These are phyloP conservation scores for Blastobotrys arbuscula DNA, from an alignment of 1,139 yeast genomes.

Conservation along the genomic window DNA sequence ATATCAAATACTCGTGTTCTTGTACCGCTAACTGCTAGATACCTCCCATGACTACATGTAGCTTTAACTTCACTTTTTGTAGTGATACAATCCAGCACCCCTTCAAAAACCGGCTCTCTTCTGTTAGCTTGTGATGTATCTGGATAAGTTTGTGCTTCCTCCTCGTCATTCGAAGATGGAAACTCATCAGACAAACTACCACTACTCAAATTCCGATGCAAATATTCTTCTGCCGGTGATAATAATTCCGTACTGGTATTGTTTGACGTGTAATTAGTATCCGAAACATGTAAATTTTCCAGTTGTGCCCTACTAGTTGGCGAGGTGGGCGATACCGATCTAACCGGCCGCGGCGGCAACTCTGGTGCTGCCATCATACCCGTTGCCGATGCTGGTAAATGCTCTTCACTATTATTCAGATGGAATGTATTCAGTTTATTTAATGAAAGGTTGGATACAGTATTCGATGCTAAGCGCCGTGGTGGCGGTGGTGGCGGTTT, in stretches of 20 bases:
- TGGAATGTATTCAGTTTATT: constrained; percentile 1
- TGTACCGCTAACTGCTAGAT: constrained; percentile 23
- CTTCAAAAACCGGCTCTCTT: constrained; percentile 31
- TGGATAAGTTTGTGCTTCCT: constrained; percentile 23
- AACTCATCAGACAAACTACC: background rate
- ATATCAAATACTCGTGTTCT: constrained; percentile 27
- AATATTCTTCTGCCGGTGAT: constrained; percentile 1
- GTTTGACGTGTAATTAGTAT: background rate
- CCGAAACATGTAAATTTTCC: background rate
- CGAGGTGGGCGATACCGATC: constrained; percentile 10
- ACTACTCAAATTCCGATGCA: constrained; percentile 1
- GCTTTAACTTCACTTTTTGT: constrained; percentile 28
- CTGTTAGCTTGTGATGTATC: constrained; percentile 35
- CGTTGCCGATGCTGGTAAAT: background rate
- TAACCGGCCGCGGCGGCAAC: constrained; percentile 6
- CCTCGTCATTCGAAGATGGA: background rate
- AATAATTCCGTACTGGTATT: constrained; percentile 1
- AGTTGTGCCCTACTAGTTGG: constrained; percentile 1
- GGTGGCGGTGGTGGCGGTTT: constrained; percentile 15
- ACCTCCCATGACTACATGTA: constrained; percentile 26
- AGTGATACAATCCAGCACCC: constrained; percentile 27
- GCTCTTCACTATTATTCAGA: background rate
- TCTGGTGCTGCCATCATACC: constrained; percentile 1
- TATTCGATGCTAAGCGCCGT: constrained; percentile 9
- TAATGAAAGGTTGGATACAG: constrained; percentile 3